Percentiles rank a stretch among this genome's conserved stretches.
These are phyloP conservation scores for Oehlia diaphana DNA, from an alignment of 192 early-diverging fungal species.

Conservation along the genomic window DNA sequence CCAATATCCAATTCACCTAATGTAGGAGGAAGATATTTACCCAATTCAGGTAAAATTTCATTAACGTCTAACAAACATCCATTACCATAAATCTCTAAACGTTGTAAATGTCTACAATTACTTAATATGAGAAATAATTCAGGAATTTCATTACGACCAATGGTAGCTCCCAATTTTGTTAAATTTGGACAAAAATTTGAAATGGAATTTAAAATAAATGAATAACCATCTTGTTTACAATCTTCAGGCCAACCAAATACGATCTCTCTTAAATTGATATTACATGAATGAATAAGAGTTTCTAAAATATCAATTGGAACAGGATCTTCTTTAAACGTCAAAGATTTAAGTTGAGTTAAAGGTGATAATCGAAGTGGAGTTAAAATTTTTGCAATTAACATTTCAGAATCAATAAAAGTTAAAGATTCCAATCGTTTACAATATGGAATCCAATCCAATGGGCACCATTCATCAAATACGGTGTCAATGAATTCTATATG, in stretches of 20 bases:
- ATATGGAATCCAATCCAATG: not conserved
- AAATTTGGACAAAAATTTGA: not conserved
- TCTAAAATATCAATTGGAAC: conserved; percentile 3
- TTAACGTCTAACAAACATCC: not conserved
- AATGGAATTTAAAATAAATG: not conserved
- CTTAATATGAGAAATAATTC: conserved; percentile 9
- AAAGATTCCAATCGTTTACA: not conserved
- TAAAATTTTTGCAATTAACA: not conserved
- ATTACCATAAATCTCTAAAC: conserved; percentile 4
- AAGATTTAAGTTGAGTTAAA: not conserved
- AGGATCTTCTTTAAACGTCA: conserved; percentile 9
- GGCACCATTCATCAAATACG: not conserved
- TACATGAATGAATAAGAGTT: not conserved
- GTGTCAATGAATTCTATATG: not conserved
- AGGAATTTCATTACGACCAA: not conserved
- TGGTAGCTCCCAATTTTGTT: not conserved
- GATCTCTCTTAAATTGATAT: not conserved
- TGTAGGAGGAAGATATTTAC: not conserved
- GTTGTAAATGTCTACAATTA: not conserved
- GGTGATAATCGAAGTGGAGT: not conserved
- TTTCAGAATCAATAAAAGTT: not conserved
- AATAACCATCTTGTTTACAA: conserved; percentile 8
- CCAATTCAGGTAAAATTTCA: conserved; percentile 3
- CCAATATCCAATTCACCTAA: not conserved
- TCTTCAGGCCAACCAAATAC: conserved; percentile 12